Percentiles rank a stretch among this genome's conserved stretches.
Conservation (phyloP, 2,329 filamentous ascomycete species). For the Colletotrichum truncatum region DNA sequence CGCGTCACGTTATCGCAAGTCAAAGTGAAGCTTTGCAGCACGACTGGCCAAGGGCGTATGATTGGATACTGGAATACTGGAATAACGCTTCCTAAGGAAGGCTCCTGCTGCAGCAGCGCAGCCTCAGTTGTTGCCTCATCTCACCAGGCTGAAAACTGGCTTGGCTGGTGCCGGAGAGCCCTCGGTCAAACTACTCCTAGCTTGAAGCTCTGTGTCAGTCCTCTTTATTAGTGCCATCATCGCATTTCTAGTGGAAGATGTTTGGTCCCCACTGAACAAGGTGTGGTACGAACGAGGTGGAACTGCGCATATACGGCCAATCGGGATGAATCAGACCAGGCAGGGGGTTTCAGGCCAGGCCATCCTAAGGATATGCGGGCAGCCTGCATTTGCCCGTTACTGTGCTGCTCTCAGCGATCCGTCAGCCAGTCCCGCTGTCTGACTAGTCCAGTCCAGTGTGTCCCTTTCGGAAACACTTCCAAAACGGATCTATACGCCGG, state of each 20-base stretch:
- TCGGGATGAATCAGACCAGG: background rate
- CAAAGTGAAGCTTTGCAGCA: too few relatives aligned
- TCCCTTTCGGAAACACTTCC: constrained; percentile 17
- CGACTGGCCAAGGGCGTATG: too few relatives aligned
- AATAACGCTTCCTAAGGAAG: too few relatives aligned
- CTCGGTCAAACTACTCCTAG: constrained; percentile 1
- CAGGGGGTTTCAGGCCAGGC: background rate
- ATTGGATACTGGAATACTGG: too few relatives aligned
- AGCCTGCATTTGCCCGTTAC: background rate
- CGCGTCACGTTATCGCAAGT: too few relatives aligned
- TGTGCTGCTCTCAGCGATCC: background rate
- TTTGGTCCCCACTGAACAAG: constrained; percentile 6
- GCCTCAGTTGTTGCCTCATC: background rate
- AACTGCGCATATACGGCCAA: background rate
- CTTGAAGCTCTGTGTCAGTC: constrained; percentile 7
- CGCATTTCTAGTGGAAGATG: background rate
- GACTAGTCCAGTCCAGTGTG: background rate
- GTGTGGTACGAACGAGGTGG: constrained; percentile 3
- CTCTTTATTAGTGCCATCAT: background rate
- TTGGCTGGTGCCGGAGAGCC: background rate
- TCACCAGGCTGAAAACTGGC: background rate
- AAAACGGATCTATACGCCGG: constrained; percentile 9
- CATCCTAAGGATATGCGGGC: constrained; percentile 7
- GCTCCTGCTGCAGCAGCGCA: too few relatives aligned
- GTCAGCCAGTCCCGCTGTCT: background rate